Conservation (phyloP, 1,284 basidiomycete species). For the Ceraceosorus bombacis region DNA sequence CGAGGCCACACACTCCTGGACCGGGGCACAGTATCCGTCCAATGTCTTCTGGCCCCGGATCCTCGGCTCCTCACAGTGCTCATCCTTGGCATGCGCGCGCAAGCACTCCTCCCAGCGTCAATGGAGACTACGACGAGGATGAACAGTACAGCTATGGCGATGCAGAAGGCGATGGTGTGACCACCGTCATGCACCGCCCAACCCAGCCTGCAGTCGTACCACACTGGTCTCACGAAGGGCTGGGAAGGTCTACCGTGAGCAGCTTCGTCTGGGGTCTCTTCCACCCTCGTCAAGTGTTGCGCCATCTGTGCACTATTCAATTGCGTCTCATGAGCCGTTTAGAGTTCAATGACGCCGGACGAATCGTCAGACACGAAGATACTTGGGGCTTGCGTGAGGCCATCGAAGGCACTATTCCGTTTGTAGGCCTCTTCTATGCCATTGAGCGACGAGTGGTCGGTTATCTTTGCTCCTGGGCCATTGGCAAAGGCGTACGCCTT, state of each 20-base stretch:
- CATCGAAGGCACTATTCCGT: slow-evolving; percentile 44
- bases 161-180: not conserved
- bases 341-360: slow-evolving; percentile 48
- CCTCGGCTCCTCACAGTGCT: slow-evolving; percentile 5
- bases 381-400: slow-evolving; percentile 46
- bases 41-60: slow-evolving; percentile 13
- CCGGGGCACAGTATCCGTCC: slow-evolving; percentile 21
- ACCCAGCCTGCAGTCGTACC: slow-evolving; percentile 37
- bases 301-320: slow-evolving; percentile 39
- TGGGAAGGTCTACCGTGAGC: slow-evolving; percentile 36
- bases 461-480: slow-evolving; percentile 36
- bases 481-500: slow-evolving; percentile 34
- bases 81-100: slow-evolving; percentile 2
- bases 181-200: slow-evolving; percentile 15
- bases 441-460: slow-evolving; percentile 39
- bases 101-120: slow-evolving; percentile 31
- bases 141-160: slow-evolving; percentile 9
- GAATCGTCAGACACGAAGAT: slow-evolving; percentile 46
- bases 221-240: slow-evolving; percentile 38
- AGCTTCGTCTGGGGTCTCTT: slow-evolving; percentile 36
- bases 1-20: slow-evolving; percentile 35
- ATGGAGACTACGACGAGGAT: slow-evolving; percentile 29
- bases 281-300: slow-evolving; percentile 34
- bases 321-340: slow-evolving; percentile 44
- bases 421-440: slow-evolving; percentile 35